Evolutionary conservation across 1,139 yeast genomes (phyloP).

Genomic region (Kodamaea ohmeri): DNA sequence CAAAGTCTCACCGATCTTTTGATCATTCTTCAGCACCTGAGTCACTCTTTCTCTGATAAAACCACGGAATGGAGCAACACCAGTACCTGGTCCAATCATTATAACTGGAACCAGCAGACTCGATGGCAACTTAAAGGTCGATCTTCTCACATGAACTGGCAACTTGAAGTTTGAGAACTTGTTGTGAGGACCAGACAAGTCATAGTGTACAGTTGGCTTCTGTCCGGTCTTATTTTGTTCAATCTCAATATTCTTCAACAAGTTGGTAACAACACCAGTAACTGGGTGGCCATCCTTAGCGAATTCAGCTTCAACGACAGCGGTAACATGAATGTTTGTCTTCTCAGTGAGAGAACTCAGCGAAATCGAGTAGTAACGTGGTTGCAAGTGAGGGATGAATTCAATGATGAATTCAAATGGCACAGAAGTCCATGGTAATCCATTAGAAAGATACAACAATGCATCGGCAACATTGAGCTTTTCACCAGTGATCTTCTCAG

Average conservation of each 20-base stretch:
- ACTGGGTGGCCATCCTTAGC: constrained; percentile 44
- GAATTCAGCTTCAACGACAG: constrained; percentile 80
- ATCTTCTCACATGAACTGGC: constrained; percentile 92
- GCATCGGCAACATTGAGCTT: constrained; percentile 78
- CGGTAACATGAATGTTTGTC: constrained; percentile 75
- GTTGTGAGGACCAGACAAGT: constrained; percentile 78
- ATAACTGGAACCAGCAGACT: constrained; percentile 82
- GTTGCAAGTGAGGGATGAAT: constrained; percentile 76
- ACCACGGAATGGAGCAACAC: constrained; percentile 97
- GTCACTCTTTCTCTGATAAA: constrained; percentile 77
- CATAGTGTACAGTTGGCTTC: constrained; percentile 57
- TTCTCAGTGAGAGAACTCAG: constrained; percentile 83
- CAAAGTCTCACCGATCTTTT: constrained; percentile 66
- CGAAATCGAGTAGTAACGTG: constrained; percentile 95
- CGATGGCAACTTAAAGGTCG: constrained; percentile 91
- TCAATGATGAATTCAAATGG: constrained; percentile 88
- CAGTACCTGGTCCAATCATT: constrained; percentile 97
- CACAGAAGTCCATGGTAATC: constrained; percentile 64
- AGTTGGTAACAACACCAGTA: constrained; percentile 89
- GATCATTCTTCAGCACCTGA: constrained; percentile 30
- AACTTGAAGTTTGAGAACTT: constrained; percentile 55
- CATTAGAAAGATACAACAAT: constrained; percentile 58
- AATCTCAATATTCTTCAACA: constrained; percentile 69
- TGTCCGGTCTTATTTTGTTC: constrained; percentile 50
- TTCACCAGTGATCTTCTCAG: constrained; percentile 56